Conservation (phyloP, 306 rosid genomes). For the Castanospermum australe region DNA sequence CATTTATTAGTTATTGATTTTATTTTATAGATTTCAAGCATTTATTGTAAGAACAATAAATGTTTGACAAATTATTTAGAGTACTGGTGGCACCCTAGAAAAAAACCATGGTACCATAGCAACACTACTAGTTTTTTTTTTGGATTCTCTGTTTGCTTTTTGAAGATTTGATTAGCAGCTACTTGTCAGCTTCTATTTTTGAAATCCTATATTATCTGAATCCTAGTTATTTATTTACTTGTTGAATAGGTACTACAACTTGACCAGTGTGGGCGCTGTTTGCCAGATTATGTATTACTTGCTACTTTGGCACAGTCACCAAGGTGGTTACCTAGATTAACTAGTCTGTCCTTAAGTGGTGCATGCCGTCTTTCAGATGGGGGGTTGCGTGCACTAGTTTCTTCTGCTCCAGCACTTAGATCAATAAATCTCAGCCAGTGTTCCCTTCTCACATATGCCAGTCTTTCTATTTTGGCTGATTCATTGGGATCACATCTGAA, state of each 20-base stretch:
- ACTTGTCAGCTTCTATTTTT: conserved; percentile 13
- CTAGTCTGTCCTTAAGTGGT: conserved; percentile 67
- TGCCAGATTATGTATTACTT: conserved; percentile 66
- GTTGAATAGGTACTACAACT: conserved; percentile 78
- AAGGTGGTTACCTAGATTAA: conserved; percentile 55
- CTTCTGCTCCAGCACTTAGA: conserved; percentile 69
- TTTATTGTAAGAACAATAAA: too few species aligned
- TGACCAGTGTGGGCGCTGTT: conserved; percentile 88
- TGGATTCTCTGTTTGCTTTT: background rate
- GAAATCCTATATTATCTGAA: background rate
- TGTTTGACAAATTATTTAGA: too few species aligned
- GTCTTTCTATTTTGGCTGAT: conserved; percentile 59
- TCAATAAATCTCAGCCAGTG: conserved; percentile 89
- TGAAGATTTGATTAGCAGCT: conserved; percentile 4
- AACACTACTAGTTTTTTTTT: background rate
- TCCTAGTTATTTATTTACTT: conserved; percentile 23
- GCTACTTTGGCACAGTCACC: conserved; percentile 61
- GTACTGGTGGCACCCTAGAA: too few species aligned
- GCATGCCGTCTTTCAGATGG: conserved; percentile 88
- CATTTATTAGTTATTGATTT: too few species aligned
- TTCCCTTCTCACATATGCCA: conserved; percentile 73
- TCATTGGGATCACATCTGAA: conserved; percentile 60
- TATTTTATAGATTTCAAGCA: too few species aligned
- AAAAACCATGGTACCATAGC: too few species aligned
- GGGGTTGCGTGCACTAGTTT: conserved; percentile 65